These are phyloP conservation scores for Populus pruinosa DNA, from an alignment of 345 rosid species.

Conservation along the genomic window DNA sequence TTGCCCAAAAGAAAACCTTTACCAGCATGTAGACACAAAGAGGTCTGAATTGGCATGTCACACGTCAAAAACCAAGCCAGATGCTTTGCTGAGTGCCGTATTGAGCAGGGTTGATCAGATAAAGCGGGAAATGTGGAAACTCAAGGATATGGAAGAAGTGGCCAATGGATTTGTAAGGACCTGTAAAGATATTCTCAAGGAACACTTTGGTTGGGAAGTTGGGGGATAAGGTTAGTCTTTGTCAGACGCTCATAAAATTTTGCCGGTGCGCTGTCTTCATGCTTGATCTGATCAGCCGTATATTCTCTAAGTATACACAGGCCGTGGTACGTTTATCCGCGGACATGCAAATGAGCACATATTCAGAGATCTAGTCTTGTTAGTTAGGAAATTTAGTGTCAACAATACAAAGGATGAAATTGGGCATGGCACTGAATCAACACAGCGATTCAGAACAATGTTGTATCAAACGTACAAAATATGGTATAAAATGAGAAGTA, in stretches of 20 bases:
- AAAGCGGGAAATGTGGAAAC: slow-evolving; percentile 48
- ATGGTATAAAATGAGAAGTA: background rate
- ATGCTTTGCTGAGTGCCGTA: slow-evolving; percentile 37
- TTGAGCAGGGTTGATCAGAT: slow-evolving; percentile 50
- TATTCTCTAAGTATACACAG: background rate
- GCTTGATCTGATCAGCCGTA: background rate
- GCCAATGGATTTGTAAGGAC: slow-evolving; percentile 72
- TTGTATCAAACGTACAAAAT: background rate
- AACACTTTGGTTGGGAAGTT: slow-evolving; percentile 43
- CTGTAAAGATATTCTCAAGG: slow-evolving; percentile 46
- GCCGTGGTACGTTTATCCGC: background rate
- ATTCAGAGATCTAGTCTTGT: background rate
- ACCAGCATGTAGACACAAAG: slow-evolving; percentile 65
- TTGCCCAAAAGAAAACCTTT: slow-evolving; percentile 61
- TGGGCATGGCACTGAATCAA: background rate
- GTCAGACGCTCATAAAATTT: background rate
- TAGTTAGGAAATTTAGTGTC: background rate
- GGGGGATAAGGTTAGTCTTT: slow-evolving; percentile 22
- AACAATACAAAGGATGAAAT: background rate
- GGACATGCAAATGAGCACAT: background rate
- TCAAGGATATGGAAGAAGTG: slow-evolving; percentile 67
- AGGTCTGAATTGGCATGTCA: slow-evolving; percentile 38
- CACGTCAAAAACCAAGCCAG: slow-evolving; percentile 25
- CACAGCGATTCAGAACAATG: background rate
- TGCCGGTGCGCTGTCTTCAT: background rate